Base-by-base conservation (phyloP, 1,284 basidiomycete species). In the Pseudozyma flocculosa region DNA sequence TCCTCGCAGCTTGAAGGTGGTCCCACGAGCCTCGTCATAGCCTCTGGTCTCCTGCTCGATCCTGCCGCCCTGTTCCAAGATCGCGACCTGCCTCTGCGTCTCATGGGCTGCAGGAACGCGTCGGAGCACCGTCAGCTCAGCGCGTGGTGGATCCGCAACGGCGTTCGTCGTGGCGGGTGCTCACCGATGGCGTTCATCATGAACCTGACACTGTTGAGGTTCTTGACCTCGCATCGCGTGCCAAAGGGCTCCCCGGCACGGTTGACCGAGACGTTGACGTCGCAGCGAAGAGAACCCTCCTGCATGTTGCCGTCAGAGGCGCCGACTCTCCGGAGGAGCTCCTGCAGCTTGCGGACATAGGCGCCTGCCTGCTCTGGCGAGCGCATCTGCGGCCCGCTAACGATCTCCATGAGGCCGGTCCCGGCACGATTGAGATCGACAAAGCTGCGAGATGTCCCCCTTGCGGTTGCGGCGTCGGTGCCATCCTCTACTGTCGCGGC, bases 281-380 rank as follows among this genome's bases (percentile, higher is more conserved):
- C 94, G 68, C 93, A 94, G 30, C 94, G 85, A 30, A 98, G 81
- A 48, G 49, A 59, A 23, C 50, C 49, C 45, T 92, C 87, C 70
- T 99, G 94, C 95, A 98, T 97, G 75, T 95, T 95, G 0, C 91
- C 93, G 75, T 95, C 91, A 45, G 90, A 92, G 0, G 90, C 87
- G 0, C 90, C 92, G 4, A 95, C 83, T 10, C 88, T 83, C 8
- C 93, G 85, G 15, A 98, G 80, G 18, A 95, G 75, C 1, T 86
- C 84, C 74, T 95, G 93, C 2, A 99, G 81, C 30, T 88, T 84
- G 30, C 87, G 84, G 1, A 97, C 88, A 78, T 96, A 99, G 4
- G 87, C 85, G 1, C 85, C 90, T 4, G 92, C 94, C 78, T 98
- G 90, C 78, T 94, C 91, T 2, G 94, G 87, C 1, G 88, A 88